phyloP scores from a whole-genome alignment of 805 yeast species.

The Saccharomycopsis schoenii region DNA sequence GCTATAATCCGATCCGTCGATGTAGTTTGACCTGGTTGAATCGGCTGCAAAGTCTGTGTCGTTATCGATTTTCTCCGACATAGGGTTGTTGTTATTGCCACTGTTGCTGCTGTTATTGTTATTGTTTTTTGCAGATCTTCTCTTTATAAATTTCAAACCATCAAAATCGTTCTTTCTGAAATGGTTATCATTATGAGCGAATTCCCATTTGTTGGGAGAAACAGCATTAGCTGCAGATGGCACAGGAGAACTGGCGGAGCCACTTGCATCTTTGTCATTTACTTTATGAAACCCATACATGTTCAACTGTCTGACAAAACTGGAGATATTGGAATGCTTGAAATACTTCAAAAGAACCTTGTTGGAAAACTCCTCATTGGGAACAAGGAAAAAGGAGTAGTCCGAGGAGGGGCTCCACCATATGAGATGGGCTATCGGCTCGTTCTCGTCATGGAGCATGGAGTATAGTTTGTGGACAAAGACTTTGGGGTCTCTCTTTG shows the following conservation, averaged over 20 bases:
- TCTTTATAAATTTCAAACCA: constrained; percentile 61
- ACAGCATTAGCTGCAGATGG: background rate
- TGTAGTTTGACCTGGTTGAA: background rate
- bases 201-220: constrained; percentile 57
- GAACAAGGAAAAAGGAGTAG: constrained; percentile 69
- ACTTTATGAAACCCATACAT: constrained; percentile 81
- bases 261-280: constrained; percentile 27
- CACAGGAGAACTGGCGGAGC: constrained; percentile 9
- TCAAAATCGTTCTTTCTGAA: constrained; percentile 79
- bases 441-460: constrained; percentile 66
- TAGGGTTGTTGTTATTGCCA: background rate
- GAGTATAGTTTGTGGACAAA: constrained; percentile 86
- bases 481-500: constrained; percentile 32
- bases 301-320: constrained; percentile 69
- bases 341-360: constrained; percentile 57
- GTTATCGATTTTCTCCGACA: background rate
- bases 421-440: constrained; percentile 58
- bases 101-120: background rate
- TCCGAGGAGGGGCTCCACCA: constrained; percentile 65
- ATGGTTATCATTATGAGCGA: constrained; percentile 68
- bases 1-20: background rate
- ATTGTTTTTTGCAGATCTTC: constrained; percentile 48
- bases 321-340: constrained; percentile 73
- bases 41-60: background rate
- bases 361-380: constrained; percentile 75